Base-by-base conservation (phyloP, 2,329 filamentous ascomycete genomes). In the Alternaria viburni region DNA sequence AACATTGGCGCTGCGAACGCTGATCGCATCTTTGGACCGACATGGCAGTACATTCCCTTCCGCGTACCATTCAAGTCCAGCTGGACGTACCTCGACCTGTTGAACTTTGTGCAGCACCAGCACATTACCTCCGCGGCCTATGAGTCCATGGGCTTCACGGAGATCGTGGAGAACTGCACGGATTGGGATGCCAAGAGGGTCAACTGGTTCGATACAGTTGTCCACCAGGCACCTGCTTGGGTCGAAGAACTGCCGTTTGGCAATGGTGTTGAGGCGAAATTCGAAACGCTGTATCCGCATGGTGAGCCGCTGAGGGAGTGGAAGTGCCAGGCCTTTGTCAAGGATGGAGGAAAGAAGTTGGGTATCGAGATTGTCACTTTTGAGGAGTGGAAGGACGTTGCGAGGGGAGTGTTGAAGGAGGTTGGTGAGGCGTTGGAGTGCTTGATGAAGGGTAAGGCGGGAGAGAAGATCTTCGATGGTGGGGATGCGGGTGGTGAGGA, bases 11-110 rank as follows among this genome's bases (percentile, higher is more conserved):
- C 89, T 1, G 80, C 84, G 15, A 82, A 83, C 44, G 84, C 86
- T 19, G 86, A 89, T 63, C 81, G 81, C 57, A 86, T 90, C 50
- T 83, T 87, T 49, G 90, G 90, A 0, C 89, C 89, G 0, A 90
- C 88, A 64, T 89, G 89, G 83, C 89, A 91, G 69, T 89, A 90
- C 71, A 83, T 90, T 1, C 89, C 90, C 0, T 84, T 91, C 36
- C 84, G 89, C 19, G 85, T 91, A 13, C 80, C 79, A 26, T 87
- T 91, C 70, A 79, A 81, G 3, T 70, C 81, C 0, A 73, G 77
- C 3, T 87, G 86, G 84, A 77, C 78, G 2, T 72, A 77, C 26
- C 60, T 70, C 12, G 74, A 79, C 28, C 69, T 82, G 0, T 68
- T 82, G 10, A 65, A 66, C 10, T 68, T 70, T 26, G 77, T 82